These are phyloP conservation scores for Hevea brasiliensis DNA, from an alignment of 345 rosid species.

Conservation along the genomic window DNA sequence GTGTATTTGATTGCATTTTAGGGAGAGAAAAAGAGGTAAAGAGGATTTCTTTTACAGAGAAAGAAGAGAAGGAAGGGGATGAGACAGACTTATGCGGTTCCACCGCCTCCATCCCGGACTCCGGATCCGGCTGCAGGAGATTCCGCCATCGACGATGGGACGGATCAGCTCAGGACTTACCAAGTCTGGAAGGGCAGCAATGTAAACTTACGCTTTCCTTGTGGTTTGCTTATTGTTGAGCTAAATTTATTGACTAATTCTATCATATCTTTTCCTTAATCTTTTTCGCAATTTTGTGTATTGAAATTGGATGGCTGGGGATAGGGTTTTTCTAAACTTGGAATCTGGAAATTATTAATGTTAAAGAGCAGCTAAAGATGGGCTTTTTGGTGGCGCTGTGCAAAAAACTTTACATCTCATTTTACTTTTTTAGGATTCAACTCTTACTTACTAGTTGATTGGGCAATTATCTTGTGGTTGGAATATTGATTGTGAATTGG, in stretches of 20 bases:
- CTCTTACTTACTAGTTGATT: background rate
- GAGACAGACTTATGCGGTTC: constrained; percentile 28
- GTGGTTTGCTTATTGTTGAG: background rate
- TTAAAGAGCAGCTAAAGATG: background rate
- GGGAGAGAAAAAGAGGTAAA: background rate
- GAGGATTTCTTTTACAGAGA: background rate
- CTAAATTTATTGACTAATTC: background rate
- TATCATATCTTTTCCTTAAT: background rate
- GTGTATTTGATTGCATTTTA: too few relatives aligned
- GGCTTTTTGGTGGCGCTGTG: background rate
- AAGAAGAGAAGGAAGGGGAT: background rate
- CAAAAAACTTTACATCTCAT: background rate
- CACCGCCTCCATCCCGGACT: constrained; percentile 14
- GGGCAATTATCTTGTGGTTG: background rate
- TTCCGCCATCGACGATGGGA: constrained; percentile 22
- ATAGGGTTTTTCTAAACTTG: background rate
- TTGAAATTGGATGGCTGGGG: background rate
- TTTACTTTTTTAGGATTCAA: background rate
- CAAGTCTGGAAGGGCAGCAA: constrained; percentile 96
- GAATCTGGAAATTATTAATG: background rate
- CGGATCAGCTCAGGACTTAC: constrained; percentile 60
- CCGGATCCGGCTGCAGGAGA: constrained; percentile 21
- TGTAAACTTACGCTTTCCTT: constrained; percentile 44
- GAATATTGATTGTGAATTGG: background rate
- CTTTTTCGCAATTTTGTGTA: background rate